Evolutionary conservation across 2,329 filamentous ascomycete genomes (phyloP), one percentile per base, ranked within the genome.

Genomic region (Botrytis tulipae): DNA sequence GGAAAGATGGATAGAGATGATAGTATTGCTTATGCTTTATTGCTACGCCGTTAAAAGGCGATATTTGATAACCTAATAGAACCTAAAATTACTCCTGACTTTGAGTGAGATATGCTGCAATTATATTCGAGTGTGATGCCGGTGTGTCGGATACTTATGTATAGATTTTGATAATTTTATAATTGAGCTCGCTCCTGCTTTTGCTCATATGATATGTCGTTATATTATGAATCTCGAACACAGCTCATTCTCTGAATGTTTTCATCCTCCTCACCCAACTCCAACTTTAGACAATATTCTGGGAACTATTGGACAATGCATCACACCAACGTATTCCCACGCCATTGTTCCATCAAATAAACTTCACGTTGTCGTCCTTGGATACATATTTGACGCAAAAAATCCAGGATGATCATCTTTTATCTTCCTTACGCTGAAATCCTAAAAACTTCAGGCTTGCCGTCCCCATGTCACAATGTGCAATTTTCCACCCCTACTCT

Each of bases 11-110:
- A 70, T 46, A 65, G 67, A 73, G 51, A 42, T 60, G 35, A 57
- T 63, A 42, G 25, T 35, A 63, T 70, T 59, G 57, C 71, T 75
- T 73, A 73, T 68, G 44, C 67, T 37, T 22, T 70, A 62, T 35
- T 48, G 72, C 72, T 62, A 73, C 63, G 67, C 46, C 54, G 46
- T 63, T 59, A 48, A 62, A 40, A 71, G 20, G 57, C 72, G 12
- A 44, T 32, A 69, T 46, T 12, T 10, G 20, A 68, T 67, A 72
- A 69, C 71, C 63, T 69, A 68, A 68, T 72, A 51, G 20, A 68
- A 63, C 72, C 72, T 69, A 70, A 18, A 66, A 14, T 57, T 69
- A 69, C 32, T 46, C 70, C 42, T 54, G 25, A 69, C 51, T 37
- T 6, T 5, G 5, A 42, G n/a, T 57, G n/a, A 32, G 14, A 57